Evolutionary conservation across 2,329 filamentous ascomycete species (phyloP).

Genomic region (Ophiocordyceps robertsii): DNA sequence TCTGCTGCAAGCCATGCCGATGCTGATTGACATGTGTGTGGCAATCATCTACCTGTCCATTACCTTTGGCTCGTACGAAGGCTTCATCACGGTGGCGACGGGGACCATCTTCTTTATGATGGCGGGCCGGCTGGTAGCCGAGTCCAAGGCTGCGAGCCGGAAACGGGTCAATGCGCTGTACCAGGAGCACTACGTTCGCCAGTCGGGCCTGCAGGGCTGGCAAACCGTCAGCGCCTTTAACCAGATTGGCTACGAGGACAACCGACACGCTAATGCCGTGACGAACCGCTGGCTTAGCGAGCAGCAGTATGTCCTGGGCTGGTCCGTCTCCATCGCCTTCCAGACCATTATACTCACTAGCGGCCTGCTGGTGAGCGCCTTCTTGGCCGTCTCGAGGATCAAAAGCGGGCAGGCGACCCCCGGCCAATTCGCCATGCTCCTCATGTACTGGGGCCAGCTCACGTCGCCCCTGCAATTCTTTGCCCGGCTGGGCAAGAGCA

Average conservation of each 20-base stretch:
- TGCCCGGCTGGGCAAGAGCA: slow-evolving; percentile 38
- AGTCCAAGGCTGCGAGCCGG: slow-evolving; percentile 33
- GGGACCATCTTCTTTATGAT: slow-evolving; percentile 42
- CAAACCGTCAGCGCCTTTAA: slow-evolving; percentile 47
- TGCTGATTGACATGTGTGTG: slow-evolving; percentile 45
- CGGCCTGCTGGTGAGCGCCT: slow-evolving; percentile 52
- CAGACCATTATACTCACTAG: slow-evolving; percentile 52
- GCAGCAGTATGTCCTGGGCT: slow-evolving; percentile 25
- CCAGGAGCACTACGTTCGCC: slow-evolving; percentile 40
- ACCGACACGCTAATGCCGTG: slow-evolving; percentile 38
- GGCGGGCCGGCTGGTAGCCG: slow-evolving; percentile 35
- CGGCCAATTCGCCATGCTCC: slow-evolving; percentile 56
- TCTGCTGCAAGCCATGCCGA: slow-evolving; percentile 43
- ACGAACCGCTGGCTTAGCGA: slow-evolving; percentile 23
- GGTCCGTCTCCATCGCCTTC: slow-evolving; percentile 38
- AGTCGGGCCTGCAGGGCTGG: slow-evolving; percentile 44
- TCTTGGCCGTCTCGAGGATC: slow-evolving; percentile 52
- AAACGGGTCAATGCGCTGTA: slow-evolving; percentile 38
- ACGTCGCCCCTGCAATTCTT: slow-evolving; percentile 61
- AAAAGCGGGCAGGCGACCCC: slow-evolving; percentile 44
- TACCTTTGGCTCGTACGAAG: slow-evolving; percentile 47
- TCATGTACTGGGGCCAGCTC: slow-evolving; percentile 64
- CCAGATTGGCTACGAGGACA: slow-evolving; percentile 42
- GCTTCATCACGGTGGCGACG: slow-evolving; percentile 46
- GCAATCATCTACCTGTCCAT: slow-evolving; percentile 47